These are phyloP conservation scores for Aspergillus sclerotioniger DNA, from an alignment of 495 filamentous ascomycete genomes.

Conservation along the genomic window DNA sequence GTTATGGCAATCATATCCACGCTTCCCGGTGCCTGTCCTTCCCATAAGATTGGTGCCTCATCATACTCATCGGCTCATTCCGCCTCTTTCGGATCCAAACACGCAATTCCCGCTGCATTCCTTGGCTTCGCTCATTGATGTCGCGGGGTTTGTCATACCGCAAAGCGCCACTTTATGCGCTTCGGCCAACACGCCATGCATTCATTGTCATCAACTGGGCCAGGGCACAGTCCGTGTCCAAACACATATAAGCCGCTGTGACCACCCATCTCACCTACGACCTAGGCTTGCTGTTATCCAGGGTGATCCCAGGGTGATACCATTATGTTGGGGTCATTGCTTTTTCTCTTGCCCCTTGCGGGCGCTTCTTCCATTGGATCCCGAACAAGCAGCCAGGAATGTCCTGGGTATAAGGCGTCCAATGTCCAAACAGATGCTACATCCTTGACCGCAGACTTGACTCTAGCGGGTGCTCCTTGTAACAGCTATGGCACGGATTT, in stretches of 20 bases:
- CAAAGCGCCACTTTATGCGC: slow-evolving; percentile 4
- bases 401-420: slow-evolving; percentile 70
- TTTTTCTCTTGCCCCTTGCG: slow-evolving; percentile 33
- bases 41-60: background rate
- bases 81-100: slow-evolving; percentile 9
- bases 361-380: slow-evolving; percentile 32
- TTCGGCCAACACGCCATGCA: slow-evolving; percentile 4
- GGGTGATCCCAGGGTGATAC: background rate
- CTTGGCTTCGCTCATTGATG: background rate
- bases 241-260: slow-evolving; percentile 13
- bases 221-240: background rate
- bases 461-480: slow-evolving; percentile 64
- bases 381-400: slow-evolving; percentile 31
- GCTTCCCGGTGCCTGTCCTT: background rate
- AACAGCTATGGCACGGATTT: slow-evolving; percentile 72
- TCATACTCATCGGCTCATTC: background rate
- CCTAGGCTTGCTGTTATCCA: background rate
- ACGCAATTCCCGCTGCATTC: slow-evolving; percentile 7
- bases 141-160: slow-evolving; percentile 12
- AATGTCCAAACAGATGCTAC: slow-evolving; percentile 53
- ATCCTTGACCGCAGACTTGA: slow-evolving; percentile 57
- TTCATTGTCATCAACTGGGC: slow-evolving; percentile 4
- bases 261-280: background rate
- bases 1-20: background rate
- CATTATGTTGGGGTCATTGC: slow-evolving; percentile 30